Conservation (phyloP, 108 stramenopile genomes). For the Discostella pseudostelligera region DNA sequence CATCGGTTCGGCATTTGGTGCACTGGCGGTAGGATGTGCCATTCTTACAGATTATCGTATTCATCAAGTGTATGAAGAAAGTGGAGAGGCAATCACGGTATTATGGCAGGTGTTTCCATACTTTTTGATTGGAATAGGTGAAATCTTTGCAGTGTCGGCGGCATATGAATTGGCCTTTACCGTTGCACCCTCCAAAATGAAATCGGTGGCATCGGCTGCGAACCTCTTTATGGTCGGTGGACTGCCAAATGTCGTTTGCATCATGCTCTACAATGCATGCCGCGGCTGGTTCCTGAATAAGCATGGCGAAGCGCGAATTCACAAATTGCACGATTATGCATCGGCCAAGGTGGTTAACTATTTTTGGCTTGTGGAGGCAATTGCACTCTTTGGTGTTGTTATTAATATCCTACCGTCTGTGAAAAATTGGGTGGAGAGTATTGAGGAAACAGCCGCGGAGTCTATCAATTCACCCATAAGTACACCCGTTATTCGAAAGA, state of each 20-base stretch:
- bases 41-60: conserved; percentile 70
- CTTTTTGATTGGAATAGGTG: conserved; percentile 80
- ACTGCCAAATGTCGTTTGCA: conserved; percentile 79
- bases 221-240: conserved; percentile 85
- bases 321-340: conserved; percentile 63
- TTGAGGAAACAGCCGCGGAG: conserved; percentile 68
- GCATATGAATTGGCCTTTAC: conserved; percentile 88
- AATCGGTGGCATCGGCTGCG: conserved; percentile 71
- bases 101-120: conserved; percentile 80
- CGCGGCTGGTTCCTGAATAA: conserved; percentile 62
- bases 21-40: conserved; percentile 68
- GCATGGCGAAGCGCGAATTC: conserved; percentile 58
- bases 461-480: conserved; percentile 60
- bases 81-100: conserved; percentile 62
- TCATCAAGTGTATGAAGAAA: conserved; percentile 52
- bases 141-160: conserved; percentile 83
- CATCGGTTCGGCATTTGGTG: conserved; percentile 71
- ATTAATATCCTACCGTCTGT: conserved; percentile 66
- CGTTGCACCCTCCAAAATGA: conserved; percentile 70
- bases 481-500: conserved; percentile 43
- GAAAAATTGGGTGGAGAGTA: conserved; percentile 53
- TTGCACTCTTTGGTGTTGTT: conserved; percentile 65
- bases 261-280: conserved; percentile 65
- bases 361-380: conserved; percentile 61
- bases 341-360: conserved; percentile 68